Percentiles rank a stretch among this genome's conserved stretches.
Evolutionary conservation across 129 eudicot species (phyloP).

Genomic region (Glebionis coronaria): DNA sequence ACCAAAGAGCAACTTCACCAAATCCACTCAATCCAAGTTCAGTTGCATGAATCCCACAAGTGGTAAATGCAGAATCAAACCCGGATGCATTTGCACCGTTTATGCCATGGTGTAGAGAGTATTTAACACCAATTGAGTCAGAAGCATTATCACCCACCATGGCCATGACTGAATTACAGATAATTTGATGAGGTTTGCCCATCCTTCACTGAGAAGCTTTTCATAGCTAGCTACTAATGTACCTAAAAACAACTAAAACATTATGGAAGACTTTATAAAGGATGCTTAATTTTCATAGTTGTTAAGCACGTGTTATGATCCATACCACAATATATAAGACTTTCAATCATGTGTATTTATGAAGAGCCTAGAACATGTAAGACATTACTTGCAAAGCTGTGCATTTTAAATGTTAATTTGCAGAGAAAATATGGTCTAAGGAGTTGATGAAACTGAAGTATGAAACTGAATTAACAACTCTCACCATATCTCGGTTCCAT

Average conservation of each 20-base stretch:
- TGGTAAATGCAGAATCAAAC: conserved; percentile 58
- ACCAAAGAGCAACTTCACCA: conserved; percentile 68
- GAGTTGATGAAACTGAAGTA: no score
- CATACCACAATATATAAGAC: no score
- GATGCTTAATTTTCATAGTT: no score
- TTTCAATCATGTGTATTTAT: no score
- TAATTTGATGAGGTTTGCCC: conserved; percentile 61
- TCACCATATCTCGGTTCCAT: no score
- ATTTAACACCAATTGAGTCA: conserved; percentile 85
- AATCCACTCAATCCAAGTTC: conserved; percentile 70
- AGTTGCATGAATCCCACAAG: conserved; percentile 81
- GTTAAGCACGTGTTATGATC: no score
- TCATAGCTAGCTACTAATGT: conserved; percentile 79
- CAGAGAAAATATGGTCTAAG: no score
- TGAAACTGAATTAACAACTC: no score
- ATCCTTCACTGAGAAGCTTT: conserved; percentile 94
- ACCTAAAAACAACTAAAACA: conserved; percentile 39
- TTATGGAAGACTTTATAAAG: no score
- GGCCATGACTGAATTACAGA: conserved; percentile 70
- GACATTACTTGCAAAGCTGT: no score
- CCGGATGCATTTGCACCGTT: conserved; percentile 94
- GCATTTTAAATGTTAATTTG: no score
- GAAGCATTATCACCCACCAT: conserved; percentile 80
- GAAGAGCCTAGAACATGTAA: no score
- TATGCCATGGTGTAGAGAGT: conserved; percentile 90